phyloP scores from a whole-genome alignment of 2,329 filamentous ascomycete genomes.

The Ramularia collo-cygni region DNA sequence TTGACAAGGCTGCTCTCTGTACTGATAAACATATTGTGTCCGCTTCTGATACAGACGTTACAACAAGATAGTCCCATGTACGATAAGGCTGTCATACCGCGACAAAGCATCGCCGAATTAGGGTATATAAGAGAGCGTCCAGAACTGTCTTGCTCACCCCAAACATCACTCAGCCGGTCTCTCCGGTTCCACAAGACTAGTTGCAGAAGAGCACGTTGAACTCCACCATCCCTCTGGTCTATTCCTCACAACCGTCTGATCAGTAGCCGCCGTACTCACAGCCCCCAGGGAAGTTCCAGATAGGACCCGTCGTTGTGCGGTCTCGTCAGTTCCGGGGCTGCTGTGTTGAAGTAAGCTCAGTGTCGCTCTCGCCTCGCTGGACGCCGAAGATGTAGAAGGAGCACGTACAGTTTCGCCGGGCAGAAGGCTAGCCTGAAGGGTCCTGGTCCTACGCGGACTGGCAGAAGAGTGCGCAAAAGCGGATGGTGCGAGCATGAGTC shows the following conservation, averaged over 20 bases:
- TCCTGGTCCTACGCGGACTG: slow-evolving; percentile 5
- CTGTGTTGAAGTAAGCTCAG: slow-evolving; percentile 19
- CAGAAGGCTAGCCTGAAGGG: slow-evolving; percentile 2
- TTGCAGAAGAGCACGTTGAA: slow-evolving; percentile 14
- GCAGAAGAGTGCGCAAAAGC: slow-evolving; percentile 15
- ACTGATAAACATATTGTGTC: too few relatives aligned
- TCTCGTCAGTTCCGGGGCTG: slow-evolving; percentile 4
- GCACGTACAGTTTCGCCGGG: slow-evolving; percentile 10
- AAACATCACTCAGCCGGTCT: too few relatives aligned
- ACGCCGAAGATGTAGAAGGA: slow-evolving; percentile 4
- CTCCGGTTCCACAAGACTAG: slow-evolving; percentile 9
- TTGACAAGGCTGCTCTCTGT: too few relatives aligned
- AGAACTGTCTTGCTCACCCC: too few relatives aligned
- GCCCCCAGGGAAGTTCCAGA: slow-evolving; percentile 1
- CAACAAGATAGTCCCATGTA: too few relatives aligned
- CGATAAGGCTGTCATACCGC: too few relatives aligned
- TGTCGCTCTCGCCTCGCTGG: slow-evolving; percentile 7
- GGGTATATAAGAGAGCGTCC: too few relatives aligned
- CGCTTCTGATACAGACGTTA: too few relatives aligned
- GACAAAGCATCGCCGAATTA: too few relatives aligned
- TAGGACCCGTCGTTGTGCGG: not conserved
- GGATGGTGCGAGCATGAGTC: slow-evolving; percentile 10
- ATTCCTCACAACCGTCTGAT: slow-evolving; percentile 14
- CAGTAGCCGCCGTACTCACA: slow-evolving; percentile 9
- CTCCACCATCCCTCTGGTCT: slow-evolving; percentile 21